A percentile compares a stretch with the other conserved stretches of the same genome.
Evolutionary conservation across 1,284 basidiomycete species (phyloP).

Genomic region (Cutaneotrichosporon sp.): DNA sequence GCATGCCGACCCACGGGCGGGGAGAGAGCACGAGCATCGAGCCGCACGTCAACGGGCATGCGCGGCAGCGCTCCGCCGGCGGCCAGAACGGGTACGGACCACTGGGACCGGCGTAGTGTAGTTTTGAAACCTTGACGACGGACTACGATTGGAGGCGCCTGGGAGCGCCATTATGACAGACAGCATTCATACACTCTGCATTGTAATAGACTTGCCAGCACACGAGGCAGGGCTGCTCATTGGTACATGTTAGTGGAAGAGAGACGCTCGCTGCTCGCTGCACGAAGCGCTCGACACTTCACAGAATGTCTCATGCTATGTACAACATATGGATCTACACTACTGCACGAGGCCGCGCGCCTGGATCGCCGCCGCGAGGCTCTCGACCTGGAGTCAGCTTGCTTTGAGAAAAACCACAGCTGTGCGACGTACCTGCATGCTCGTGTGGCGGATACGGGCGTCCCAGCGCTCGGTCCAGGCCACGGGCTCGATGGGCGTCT

Average conservation of each 20-base stretch:
- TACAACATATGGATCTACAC: conserved; percentile 4
- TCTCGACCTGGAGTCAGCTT: conserved; percentile 13
- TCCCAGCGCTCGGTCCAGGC: conserved; percentile 91
- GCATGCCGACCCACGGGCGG: background rate
- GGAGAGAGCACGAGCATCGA: conserved; percentile 11
- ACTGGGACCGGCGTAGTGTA: conserved; percentile 33
- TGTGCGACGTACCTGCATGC: conserved; percentile 64
- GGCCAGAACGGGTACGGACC: conserved; percentile 38
- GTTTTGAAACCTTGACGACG: background rate
- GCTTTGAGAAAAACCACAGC: background rate
- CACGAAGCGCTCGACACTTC: background rate
- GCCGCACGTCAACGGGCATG: conserved; percentile 34
- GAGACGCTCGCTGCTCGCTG: background rate
- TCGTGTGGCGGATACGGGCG: conserved; percentile 78
- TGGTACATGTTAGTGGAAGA: background rate
- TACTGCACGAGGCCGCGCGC: conserved; percentile 15
- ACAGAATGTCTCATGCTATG: conserved; percentile 1
- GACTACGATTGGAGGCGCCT: background rate
- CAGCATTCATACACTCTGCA: conserved; percentile 20
- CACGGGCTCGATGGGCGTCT: conserved; percentile 76
- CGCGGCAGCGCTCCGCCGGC: conserved; percentile 46
- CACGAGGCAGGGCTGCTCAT: background rate
- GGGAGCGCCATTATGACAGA: conserved; percentile 4
- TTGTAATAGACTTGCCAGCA: conserved; percentile 22
- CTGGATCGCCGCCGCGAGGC: conserved; percentile 13